Base-by-base conservation (phyloP, 2,329 filamentous ascomycete genomes). In the Geosmithia morbida region DNA sequence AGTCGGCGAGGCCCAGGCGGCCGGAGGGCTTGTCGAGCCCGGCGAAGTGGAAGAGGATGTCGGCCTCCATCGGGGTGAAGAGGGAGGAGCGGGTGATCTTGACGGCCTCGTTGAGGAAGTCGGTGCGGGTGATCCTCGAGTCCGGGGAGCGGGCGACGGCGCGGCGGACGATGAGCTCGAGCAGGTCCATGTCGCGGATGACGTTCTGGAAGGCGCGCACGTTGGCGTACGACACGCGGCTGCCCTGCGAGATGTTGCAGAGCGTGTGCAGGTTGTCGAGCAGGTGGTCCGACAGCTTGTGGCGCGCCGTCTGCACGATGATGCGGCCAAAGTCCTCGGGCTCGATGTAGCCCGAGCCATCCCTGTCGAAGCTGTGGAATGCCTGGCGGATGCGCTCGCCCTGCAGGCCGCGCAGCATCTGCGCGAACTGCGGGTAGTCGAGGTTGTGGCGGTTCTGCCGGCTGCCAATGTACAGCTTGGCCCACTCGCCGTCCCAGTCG, bases 11-110 rank as follows among this genome's bases (percentile, higher is more conserved):
- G 30, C 85, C 79, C 1, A 98, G 78, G 45, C 87, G 78, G 18
- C 89, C 92, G 1, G 88, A 90, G 2, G 87, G 85, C 57, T 92
- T 83, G 60, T 96, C 87, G 48, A 97, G 74, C 51, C 89, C 87
- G 51, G 92, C 92, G 64, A 98, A 98, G 69, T 97, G 92, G 74
- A 98, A 98, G 41, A 98, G 78, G 52, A 98, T 95, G 60, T 98
- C 92, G 41, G 90, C 89, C 66, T 98, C 92, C 88, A 97, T 96
- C 13, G 92, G 92, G 0, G 92, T 97, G 67, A 97, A 96, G 37
- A 94, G 78, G 13, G 89, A 94, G 71, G 96, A 98, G 52, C 92
- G 83, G 20, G 90, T 94, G 58, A 92, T 81, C 53, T 83, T 83
- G 43, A 90, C 83, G 11, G 92, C 90, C 69, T 96, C 89, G 64